phyloP scores from a whole-genome alignment of 306 rosid genomes.

The Medicago truncatula region MtrunA17r5.0-ANR NC_053047.1:10009501-10010000 shows the following conservation, averaged over 20 bases:
- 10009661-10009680: neutral
- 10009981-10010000: slow-evolving; percentile 68
- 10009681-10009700: slow-evolving; percentile 5
- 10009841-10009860: slow-evolving; percentile 46
- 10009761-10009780: slow-evolving; percentile 70
- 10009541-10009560: neutral
- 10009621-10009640: neutral
- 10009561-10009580: neutral
- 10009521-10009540: neutral
- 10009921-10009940: slow-evolving; percentile 52
- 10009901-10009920: neutral
- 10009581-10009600: slow-evolving; percentile 1
- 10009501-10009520: neutral
- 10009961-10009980: slow-evolving; percentile 69
- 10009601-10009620: slow-evolving; percentile 14
- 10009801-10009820: slow-evolving; percentile 89
- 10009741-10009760: slow-evolving; percentile 76
- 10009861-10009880: slow-evolving; percentile 22
- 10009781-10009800: slow-evolving; percentile 83
- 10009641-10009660: slow-evolving; percentile 20
- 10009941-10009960: slow-evolving; percentile 98
- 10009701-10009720: slow-evolving; percentile 1
- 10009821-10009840: slow-evolving; percentile 96
- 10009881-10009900: neutral
- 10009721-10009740: slow-evolving; percentile 20